Base-by-base conservation (phyloP, 441 rosid species). In the Arabidopsis hybrid region DNA sequence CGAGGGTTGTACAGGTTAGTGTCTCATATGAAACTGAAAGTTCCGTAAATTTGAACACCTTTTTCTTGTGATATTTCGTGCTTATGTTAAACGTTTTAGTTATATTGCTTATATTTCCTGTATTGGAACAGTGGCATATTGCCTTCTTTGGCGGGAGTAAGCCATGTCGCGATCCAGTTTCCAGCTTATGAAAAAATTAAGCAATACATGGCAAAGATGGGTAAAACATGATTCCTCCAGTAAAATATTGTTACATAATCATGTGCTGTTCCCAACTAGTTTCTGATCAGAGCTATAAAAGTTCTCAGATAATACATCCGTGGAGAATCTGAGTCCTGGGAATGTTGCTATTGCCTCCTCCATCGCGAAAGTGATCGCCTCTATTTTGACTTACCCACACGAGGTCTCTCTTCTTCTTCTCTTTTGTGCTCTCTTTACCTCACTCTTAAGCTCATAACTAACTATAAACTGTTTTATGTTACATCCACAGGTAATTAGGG, bases 81-180 rank as follows among this genome's bases (percentile, higher is more conserved):
- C 35, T 69, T 21, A 52, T 55, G 49, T 61, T n/a, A 35, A 46
- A 31, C 47, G 26, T 21, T 43, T 40, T 32, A 40, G 21, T 36
- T 43, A 26, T 40, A 6, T 61, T 0, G 46, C 12, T 55, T 64
- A 1, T 18, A 14, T 66, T 64, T 49, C 47, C 8, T 82, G 64
- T 34, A 52, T 63, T 80, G 79, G 72, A 83, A 79, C 97, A 95
- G 99, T 83, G 99, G 99, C 36, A 77, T 95, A 66, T 76, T 95
- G 64, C 97, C 97, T 56, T 95, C 97, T 29, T 86, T 95, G 74
- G 94, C 92, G 1, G 99, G 97, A 52, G 76, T 91, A 73, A 92
- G 91, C 81, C 99, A 95, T 63, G 99, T 92, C 53, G 99, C 97
- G 0, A 92, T 95, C 74, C 99, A 95, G 78, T 92, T 95, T 85